phyloP scores from a whole-genome alignment of 2,329 filamentous ascomycete species.

The Thermothelomyces thermophilus region DNA sequence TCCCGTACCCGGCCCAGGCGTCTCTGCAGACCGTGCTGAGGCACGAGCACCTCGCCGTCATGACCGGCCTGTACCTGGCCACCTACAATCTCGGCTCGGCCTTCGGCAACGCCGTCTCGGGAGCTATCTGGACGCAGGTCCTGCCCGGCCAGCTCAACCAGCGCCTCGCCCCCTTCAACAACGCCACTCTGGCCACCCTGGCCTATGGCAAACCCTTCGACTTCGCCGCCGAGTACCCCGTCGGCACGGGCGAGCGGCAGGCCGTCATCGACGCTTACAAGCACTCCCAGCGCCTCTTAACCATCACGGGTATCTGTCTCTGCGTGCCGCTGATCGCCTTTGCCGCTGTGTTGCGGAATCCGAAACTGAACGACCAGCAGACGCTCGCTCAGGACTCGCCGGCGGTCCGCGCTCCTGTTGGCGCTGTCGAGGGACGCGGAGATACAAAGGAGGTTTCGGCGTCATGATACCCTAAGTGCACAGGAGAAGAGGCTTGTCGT shows the following conservation, averaged over 20 bases:
- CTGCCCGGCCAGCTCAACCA: constrained; percentile 41
- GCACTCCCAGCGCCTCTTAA: constrained; percentile 41
- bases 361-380: constrained; percentile 40
- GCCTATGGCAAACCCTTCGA: constrained; percentile 34
- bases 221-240: constrained; percentile 30
- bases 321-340: constrained; percentile 43
- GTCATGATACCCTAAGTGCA: not conserved
- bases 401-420: not conserved
- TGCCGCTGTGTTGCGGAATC: constrained; percentile 38
- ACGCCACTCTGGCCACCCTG: constrained; percentile 32
- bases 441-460: not conserved
- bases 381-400: constrained; percentile 21
- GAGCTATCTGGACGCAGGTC: constrained; percentile 56
- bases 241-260: constrained; percentile 38
- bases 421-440: not conserved
- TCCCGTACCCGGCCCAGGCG: constrained; percentile 45
- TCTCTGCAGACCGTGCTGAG: constrained; percentile 37
- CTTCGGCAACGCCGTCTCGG: constrained; percentile 53
- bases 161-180: constrained; percentile 25
- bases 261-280: constrained; percentile 41
- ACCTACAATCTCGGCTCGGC: constrained; percentile 58
- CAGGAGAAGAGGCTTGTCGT: too few species aligned
- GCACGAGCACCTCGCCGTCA: constrained; percentile 53
- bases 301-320: constrained; percentile 43
- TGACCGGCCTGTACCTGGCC: constrained; percentile 57